A percentile compares a stretch with the other conserved stretches of the same genome.
These are phyloP conservation scores for Farysia itapuensis DNA, from an alignment of 1,284 basidiomycete genomes.

Conservation along the genomic window DNA sequence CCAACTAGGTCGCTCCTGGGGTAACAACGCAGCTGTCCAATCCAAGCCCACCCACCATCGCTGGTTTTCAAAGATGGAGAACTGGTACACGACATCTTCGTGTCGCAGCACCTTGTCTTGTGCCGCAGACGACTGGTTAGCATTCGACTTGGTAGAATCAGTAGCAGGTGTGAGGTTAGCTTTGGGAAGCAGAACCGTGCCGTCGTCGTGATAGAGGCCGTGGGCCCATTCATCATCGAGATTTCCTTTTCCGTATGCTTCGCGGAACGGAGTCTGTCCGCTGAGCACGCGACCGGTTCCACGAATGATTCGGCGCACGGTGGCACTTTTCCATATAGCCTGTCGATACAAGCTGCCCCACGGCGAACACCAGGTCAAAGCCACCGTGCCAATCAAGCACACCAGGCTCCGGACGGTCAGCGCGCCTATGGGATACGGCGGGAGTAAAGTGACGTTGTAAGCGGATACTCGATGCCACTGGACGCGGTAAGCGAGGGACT, in stretches of 20 bases:
- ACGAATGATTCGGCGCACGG: conserved; percentile 37
- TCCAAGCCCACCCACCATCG: conserved; percentile 75
- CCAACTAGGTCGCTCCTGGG: conserved; percentile 87
- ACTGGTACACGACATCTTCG: conserved; percentile 55
- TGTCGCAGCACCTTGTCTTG: conserved; percentile 33
- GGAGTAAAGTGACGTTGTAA: conserved; percentile 37
- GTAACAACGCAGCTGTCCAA: conserved; percentile 89
- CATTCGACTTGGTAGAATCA: background rate
- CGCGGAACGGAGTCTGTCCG: conserved; percentile 16
- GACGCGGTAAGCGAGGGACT: conserved; percentile 1
- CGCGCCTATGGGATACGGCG: conserved; percentile 54
- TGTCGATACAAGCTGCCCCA: conserved; percentile 54
- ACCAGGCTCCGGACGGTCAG: conserved; percentile 50
- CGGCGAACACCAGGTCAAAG: conserved; percentile 57
- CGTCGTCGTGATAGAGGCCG: conserved; percentile 14
- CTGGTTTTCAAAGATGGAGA: conserved; percentile 81
- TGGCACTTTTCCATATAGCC: conserved; percentile 55
- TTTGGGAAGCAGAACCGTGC: conserved; percentile 3
- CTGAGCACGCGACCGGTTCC: conserved; percentile 35
- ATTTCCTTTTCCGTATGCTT: conserved; percentile 30
- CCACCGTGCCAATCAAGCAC: conserved; percentile 45
- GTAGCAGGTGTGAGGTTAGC: background rate
- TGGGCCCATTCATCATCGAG: conserved; percentile 28
- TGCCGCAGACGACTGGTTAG: background rate
- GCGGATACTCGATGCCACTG: conserved; percentile 21